Conservation (phyloP, 805 yeast genomes). For the Yamadazyma philogaea region DNA sequence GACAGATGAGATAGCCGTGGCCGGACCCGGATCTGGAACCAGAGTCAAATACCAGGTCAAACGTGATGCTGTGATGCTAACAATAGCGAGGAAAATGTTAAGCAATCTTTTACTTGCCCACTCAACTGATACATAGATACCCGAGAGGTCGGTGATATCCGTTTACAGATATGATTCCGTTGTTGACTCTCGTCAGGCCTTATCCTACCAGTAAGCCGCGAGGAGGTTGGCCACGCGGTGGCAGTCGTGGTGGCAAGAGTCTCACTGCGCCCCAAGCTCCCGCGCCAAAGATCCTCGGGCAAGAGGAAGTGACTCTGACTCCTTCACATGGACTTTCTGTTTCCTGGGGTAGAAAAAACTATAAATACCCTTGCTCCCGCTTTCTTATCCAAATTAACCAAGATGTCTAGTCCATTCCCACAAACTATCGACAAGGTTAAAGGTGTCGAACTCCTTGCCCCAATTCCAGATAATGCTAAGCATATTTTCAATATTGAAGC, state of each 20-base stretch:
- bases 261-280: neutral
- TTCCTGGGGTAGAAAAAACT: slow-evolving; percentile 14
- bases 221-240: neutral
- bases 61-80: too few relatives aligned
- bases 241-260: neutral
- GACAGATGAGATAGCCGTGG: neutral
- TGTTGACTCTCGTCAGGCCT: neutral
- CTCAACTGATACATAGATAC: too few relatives aligned
- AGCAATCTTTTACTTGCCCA: too few relatives aligned
- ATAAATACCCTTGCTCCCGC: slow-evolving; percentile 16
- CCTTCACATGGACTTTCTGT: slow-evolving; percentile 7
- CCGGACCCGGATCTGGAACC: slow-evolving; percentile 2
- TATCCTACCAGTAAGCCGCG: neutral
- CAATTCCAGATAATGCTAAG: slow-evolving; percentile 45
- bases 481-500: slow-evolving; percentile 62
- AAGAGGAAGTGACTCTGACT: slow-evolving; percentile 1
- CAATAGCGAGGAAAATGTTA: too few relatives aligned
- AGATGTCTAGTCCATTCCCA: slow-evolving; percentile 46
- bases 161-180: neutral
- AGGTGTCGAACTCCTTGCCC: slow-evolving; percentile 56
- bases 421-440: slow-evolving; percentile 38
- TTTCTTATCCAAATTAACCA: slow-evolving; percentile 2
- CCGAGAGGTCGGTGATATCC: neutral
- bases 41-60: neutral
- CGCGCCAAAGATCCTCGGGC: neutral